These are phyloP conservation scores for Baudoinia panamericana DNA, from an alignment of 495 filamentous ascomycete genomes.

Conservation along the genomic window DNA sequence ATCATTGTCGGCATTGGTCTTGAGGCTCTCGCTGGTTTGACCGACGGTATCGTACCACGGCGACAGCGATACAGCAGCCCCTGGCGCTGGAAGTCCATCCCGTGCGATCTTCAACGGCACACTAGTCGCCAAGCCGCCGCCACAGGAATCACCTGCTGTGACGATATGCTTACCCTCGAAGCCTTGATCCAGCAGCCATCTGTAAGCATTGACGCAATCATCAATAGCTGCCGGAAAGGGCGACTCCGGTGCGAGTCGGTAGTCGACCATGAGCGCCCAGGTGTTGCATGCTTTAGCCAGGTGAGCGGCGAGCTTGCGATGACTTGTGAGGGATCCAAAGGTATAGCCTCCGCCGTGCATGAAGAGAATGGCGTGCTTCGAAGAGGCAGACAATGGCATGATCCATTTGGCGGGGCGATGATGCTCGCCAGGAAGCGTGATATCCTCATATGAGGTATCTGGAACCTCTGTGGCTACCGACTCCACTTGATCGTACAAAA, in stretches of 20 bases:
- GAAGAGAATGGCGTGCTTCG: constrained; percentile 8
- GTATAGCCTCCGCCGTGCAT: constrained; percentile 13
- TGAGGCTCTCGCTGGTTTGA: neutral
- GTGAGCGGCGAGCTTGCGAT: constrained; percentile 5
- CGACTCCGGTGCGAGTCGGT: constrained; percentile 11
- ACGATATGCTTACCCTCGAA: constrained; percentile 9
- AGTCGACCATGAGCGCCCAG: constrained; percentile 6
- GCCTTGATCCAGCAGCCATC: constrained; percentile 10
- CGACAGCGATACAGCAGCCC: constrained; percentile 6
- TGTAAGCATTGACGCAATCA: constrained; percentile 12
- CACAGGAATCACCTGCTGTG: constrained; percentile 10
- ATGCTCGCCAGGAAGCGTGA: neutral
- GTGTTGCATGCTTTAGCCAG: constrained; percentile 7
- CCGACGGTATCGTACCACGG: constrained; percentile 7
- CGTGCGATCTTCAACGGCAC: constrained; percentile 3
- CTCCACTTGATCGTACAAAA: constrained; percentile 7
- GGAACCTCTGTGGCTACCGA: constrained; percentile 1
- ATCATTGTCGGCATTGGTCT: constrained; percentile 1
- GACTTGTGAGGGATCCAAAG: constrained; percentile 4
- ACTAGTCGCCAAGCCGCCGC: constrained; percentile 10
- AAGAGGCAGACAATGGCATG: constrained; percentile 2
- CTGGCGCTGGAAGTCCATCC: constrained; percentile 4
- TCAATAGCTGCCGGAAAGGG: constrained; percentile 6
- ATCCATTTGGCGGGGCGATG: constrained; percentile 3
- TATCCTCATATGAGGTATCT: constrained; percentile 5